These are phyloP conservation scores for Podospora sp. DNA, from an alignment of 495 filamentous ascomycete species.

Conservation along the genomic window DNA sequence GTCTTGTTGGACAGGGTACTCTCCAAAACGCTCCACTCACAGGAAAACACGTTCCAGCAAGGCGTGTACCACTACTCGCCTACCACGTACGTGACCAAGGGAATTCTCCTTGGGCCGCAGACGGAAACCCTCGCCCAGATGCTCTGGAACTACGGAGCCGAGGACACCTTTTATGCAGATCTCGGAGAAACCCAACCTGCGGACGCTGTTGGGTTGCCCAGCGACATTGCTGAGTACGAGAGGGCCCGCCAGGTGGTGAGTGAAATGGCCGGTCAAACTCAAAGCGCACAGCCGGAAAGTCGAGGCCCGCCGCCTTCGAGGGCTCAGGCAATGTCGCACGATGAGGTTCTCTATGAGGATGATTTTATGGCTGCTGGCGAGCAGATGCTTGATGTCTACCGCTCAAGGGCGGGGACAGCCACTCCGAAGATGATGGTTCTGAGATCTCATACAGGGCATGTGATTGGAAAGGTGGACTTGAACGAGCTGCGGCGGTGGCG, in stretches of 20 bases:
- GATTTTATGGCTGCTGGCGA: conserved; percentile 18
- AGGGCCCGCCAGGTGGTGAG: conserved; percentile 32
- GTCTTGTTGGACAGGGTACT: conserved; percentile 36
- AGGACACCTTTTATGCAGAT: conserved; percentile 46
- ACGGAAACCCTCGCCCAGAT: conserved; percentile 28
- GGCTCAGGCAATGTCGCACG: conserved; percentile 12
- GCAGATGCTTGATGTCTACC: conserved; percentile 18
- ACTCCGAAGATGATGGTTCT: conserved; percentile 31
- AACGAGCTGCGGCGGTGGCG: conserved; percentile 34
- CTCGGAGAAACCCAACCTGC: conserved; percentile 40
- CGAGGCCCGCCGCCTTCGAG: conserved; percentile 39
- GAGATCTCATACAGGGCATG: conserved; percentile 29
- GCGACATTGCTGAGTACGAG: conserved; percentile 42
- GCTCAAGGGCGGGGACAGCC: conserved; percentile 9
- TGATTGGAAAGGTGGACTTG: conserved; percentile 34
- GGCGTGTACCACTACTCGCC: conserved; percentile 45
- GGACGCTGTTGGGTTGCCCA: conserved; percentile 42
- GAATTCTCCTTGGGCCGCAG: conserved; percentile 34
- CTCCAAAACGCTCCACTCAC: conserved; percentile 45
- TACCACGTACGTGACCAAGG: conserved; percentile 45
- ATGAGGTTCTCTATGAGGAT: conserved; percentile 16
- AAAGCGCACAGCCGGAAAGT: conserved; percentile 34
- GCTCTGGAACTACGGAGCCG: conserved; percentile 39
- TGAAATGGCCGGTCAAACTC: conserved; percentile 32
- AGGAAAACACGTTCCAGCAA: conserved; percentile 44